Percentiles rank a stretch among this genome's conserved stretches.
phyloP scores from a whole-genome alignment of 192 early-diverging fungal species.

The Coemansia sp. region DNA sequence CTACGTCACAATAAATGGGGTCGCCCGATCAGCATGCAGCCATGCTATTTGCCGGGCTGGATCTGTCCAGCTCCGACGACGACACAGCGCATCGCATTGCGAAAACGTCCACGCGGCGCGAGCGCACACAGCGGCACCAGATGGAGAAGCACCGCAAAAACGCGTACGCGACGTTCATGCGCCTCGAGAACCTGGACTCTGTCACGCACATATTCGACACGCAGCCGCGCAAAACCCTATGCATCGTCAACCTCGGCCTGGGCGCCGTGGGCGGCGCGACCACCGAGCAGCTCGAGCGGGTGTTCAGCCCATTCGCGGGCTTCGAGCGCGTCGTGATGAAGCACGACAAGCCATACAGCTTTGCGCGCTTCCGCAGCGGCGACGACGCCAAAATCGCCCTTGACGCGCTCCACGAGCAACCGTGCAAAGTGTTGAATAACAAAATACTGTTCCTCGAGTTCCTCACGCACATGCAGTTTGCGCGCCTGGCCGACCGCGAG shows the following conservation, averaged over 20 bases:
- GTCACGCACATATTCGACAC: constrained; percentile 3
- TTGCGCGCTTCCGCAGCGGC: constrained; percentile 26
- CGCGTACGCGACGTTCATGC: constrained; percentile 14
- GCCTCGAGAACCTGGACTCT: constrained; percentile 3
- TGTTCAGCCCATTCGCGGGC: constrained; percentile 15
- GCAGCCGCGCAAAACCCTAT: constrained; percentile 20
- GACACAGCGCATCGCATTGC: too few species aligned
- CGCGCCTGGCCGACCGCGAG: constrained; percentile 1
- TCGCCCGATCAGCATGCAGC: too few species aligned
- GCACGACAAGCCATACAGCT: constrained; percentile 50
- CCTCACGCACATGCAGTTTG: constrained; percentile 19
- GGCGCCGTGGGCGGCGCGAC: constrained; percentile 33
- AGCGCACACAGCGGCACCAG: constrained; percentile 6
- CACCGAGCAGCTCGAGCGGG: constrained; percentile 27
- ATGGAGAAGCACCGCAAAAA: constrained; percentile 10
- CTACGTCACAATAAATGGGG: too few species aligned
- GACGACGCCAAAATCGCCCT: constrained; percentile 27
- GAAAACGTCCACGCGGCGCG: constrained; percentile 6
- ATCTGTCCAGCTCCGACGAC: too few species aligned
- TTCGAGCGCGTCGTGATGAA: constrained; percentile 42
- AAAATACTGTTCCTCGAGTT: constrained; percentile 48
- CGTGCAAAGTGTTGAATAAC: constrained; percentile 9
- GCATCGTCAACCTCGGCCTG: constrained; percentile 31
- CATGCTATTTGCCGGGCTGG: too few species aligned
- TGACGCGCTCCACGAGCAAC: constrained; percentile 16